These are phyloP conservation scores for Backusella circina DNA, from an alignment of 192 early-diverging fungal species.

Conservation along the genomic window DNA sequence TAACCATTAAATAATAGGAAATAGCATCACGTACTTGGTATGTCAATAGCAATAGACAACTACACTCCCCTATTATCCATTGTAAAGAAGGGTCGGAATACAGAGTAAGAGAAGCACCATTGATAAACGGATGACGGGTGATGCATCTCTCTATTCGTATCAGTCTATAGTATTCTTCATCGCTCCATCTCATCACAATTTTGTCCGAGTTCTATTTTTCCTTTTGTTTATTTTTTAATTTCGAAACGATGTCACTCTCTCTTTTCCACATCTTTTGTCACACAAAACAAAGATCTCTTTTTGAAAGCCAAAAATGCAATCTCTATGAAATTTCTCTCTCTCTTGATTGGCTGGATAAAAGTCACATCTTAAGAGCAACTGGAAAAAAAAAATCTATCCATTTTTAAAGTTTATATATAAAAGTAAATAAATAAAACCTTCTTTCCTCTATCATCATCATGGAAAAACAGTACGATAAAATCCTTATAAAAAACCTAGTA, in stretches of 20 bases:
- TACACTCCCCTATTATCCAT: no score
- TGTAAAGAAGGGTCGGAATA: no score
- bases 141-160: no score
- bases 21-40: not conserved
- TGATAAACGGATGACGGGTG: not conserved
- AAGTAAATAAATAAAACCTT: not conserved
- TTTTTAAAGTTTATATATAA: not conserved
- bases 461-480: conserved; percentile 49
- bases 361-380: not conserved
- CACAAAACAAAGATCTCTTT: not conserved
- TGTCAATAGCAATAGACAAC: not conserved
- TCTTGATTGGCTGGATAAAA: not conserved
- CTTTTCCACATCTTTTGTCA: not conserved
- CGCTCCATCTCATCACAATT: no score
- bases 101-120: no score
- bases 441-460: not conserved
- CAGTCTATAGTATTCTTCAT: no score
- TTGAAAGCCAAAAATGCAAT: not conserved
- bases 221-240: no score
- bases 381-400: not conserved
- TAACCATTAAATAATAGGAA: not conserved
- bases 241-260: no score
- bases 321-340: not conserved
- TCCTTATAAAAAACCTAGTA: conserved; percentile 71
- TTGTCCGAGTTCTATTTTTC: not conserved